Percentiles rank a stretch among this genome's conserved stretches.
phyloP scores from a whole-genome alignment of 2,329 filamentous ascomycete species.

The Aspergillus pseudotamarii region DNA sequence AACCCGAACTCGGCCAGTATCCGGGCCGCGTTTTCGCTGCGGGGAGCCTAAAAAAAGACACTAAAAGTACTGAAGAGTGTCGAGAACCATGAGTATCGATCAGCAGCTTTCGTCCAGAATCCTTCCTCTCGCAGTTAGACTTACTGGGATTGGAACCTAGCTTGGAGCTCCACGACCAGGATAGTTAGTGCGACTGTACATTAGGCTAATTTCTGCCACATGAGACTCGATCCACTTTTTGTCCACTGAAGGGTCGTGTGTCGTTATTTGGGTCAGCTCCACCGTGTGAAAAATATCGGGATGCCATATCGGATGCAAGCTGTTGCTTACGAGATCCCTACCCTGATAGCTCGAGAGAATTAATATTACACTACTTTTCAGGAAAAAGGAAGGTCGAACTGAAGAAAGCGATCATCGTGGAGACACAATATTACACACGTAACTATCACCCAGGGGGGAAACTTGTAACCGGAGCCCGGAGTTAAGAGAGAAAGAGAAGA shows the following conservation, averaged over 20 bases:
- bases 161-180: slow-evolving; percentile 8
- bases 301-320: slow-evolving; percentile 19
- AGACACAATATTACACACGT: background rate
- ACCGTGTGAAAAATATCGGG: slow-evolving; percentile 14
- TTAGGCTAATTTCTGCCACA: slow-evolving; percentile 22
- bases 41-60: slow-evolving; percentile 17
- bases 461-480: slow-evolving; percentile 7
- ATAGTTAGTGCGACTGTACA: slow-evolving; percentile 10
- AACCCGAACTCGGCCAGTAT: slow-evolving; percentile 17
- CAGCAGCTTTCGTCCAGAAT: slow-evolving; percentile 23
- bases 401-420: background rate
- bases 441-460: background rate
- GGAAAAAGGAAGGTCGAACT: background rate
- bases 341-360: background rate
- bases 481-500: background rate
- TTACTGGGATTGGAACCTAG: slow-evolving; percentile 10
- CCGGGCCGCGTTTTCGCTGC: slow-evolving; percentile 20
- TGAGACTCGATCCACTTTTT: slow-evolving; percentile 18
- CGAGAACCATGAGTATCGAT: slow-evolving; percentile 5
- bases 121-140: slow-evolving; percentile 26
- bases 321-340: background rate
- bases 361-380: background rate
- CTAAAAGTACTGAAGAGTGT: background rate
- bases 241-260: slow-evolving; percentile 9
- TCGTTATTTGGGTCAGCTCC: slow-evolving; percentile 13